phyloP scores from a whole-genome alignment of 495 filamentous ascomycete species.

The Neurospora sp. region DNA sequence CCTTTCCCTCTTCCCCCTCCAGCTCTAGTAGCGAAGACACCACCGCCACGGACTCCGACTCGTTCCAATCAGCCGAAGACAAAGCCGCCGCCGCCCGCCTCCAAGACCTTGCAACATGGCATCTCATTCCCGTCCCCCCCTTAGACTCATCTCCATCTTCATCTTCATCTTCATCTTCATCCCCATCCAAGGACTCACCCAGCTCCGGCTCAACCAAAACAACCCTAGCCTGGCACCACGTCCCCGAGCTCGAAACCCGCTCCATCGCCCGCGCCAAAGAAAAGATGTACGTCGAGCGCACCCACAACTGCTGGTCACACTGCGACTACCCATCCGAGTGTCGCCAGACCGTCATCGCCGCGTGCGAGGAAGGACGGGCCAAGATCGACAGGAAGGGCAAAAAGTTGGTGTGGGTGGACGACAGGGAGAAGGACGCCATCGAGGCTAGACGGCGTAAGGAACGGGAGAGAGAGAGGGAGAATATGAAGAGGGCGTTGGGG shows the following conservation, averaged over 20 bases:
- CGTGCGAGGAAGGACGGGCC: slow-evolving; percentile 4
- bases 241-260: background rate
- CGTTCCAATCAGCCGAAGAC: background rate
- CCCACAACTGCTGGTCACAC: slow-evolving; percentile 29
- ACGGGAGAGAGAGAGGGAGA: background rate
- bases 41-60: no score
- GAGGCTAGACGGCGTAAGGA: background rate
- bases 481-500: background rate
- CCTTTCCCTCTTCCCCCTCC: background rate
- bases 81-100: background rate
- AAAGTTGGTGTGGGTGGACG: background rate
- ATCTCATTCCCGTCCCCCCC: background rate
- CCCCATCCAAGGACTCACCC: background rate
- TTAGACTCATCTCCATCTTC: background rate
- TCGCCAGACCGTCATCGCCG: slow-evolving; percentile 10
- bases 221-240: background rate
- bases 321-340: slow-evolving; percentile 39
- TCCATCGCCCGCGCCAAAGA: slow-evolving; percentile 12
- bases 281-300: slow-evolving; percentile 11
- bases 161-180: background rate
- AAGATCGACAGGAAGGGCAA: background rate
- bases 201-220: background rate
- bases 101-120: background rate
- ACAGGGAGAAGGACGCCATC: background rate
- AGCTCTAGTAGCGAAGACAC: background rate